A percentile compares a stretch with the other conserved stretches of the same genome.
phyloP scores from a whole-genome alignment of 1,284 basidiomycete genomes.

The Lentinula novae-zelandiae region DNA sequence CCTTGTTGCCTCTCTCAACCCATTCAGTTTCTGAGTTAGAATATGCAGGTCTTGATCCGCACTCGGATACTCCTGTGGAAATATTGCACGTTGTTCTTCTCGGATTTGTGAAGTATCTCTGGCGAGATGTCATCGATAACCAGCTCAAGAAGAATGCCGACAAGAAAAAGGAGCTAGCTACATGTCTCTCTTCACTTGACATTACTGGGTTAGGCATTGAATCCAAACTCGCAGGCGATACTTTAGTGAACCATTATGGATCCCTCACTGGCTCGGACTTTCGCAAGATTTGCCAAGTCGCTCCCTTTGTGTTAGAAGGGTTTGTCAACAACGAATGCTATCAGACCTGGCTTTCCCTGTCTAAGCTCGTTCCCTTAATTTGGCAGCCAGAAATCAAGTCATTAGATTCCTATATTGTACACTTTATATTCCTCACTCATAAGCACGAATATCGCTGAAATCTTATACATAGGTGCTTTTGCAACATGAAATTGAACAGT shows the following conservation, averaged over 20 bases:
- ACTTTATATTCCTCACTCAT: too few relatives aligned
- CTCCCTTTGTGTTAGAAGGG: neutral
- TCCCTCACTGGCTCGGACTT: slow-evolving; percentile 11
- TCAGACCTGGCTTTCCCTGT: too few relatives aligned
- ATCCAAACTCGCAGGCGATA: neutral
- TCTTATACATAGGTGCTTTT: too few relatives aligned
- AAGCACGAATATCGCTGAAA: too few relatives aligned
- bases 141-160: slow-evolving; percentile 19
- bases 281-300: slow-evolving; percentile 5
- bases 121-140: slow-evolving; percentile 29
- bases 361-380: too few relatives aligned
- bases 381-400: too few relatives aligned
- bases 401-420: too few relatives aligned
- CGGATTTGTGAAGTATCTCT: slow-evolving; percentile 36
- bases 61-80: slow-evolving; percentile 32
- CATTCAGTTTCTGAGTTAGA: neutral
- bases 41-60: slow-evolving; percentile 27
- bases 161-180: neutral
- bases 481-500: too few relatives aligned
- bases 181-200: neutral
- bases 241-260: slow-evolving; percentile 2
- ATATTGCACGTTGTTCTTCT: slow-evolving; percentile 34
- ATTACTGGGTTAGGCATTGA: slow-evolving; percentile 1
- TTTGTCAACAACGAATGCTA: too few relatives aligned
- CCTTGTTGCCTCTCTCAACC: neutral